Percentiles rank a stretch among this genome's conserved stretches.
Evolutionary conservation across 805 yeast genomes (phyloP).

Genomic region (Candida succiphila): DNA sequence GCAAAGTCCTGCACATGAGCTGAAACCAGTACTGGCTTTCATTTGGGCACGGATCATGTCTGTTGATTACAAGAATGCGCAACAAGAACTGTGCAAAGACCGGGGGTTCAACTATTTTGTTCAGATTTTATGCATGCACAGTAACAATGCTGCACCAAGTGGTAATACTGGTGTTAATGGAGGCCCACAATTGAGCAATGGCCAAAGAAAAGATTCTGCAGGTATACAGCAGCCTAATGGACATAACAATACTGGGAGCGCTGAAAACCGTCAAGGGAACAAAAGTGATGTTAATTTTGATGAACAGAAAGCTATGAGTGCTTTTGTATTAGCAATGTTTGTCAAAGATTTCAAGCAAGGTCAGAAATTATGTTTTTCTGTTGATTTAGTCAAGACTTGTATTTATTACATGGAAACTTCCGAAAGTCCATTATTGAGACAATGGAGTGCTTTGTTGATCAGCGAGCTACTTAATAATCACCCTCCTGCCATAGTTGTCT

Average conservation of each 20-base stretch:
- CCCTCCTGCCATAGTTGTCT: constrained; percentile 65
- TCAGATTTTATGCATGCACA: constrained; percentile 50
- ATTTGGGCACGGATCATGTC: constrained; percentile 99
- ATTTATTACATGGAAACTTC: constrained; percentile 55
- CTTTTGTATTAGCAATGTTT: constrained; percentile 79
- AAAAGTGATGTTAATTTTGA: constrained; percentile 41
- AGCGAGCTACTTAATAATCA: constrained; percentile 69
- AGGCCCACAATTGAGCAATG: too few species aligned
- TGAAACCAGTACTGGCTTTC: constrained; percentile 87
- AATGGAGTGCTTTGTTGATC: constrained; percentile 80
- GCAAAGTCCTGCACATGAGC: constrained; percentile 91
- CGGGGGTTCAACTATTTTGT: constrained; percentile 84
- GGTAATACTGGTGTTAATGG: constrained; percentile 3
- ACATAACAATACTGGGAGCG: not conserved
- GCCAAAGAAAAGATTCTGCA: constrained; percentile 7
- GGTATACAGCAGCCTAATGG: constrained; percentile 9
- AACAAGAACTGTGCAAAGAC: constrained; percentile 85
- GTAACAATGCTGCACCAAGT: too few species aligned
- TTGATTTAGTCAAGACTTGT: constrained; percentile 63
- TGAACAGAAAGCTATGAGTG: constrained; percentile 93
- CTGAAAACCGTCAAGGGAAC: not conserved
- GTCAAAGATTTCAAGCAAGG: constrained; percentile 73
- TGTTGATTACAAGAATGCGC: constrained; percentile 82
- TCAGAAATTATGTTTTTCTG: constrained; percentile 67
- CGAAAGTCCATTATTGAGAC: constrained; percentile 79